Percentiles rank a stretch among this genome's conserved stretches.
Evolutionary conservation across 495 filamentous ascomycete genomes (phyloP).

Genomic region (Usnea hakonensis): DNA sequence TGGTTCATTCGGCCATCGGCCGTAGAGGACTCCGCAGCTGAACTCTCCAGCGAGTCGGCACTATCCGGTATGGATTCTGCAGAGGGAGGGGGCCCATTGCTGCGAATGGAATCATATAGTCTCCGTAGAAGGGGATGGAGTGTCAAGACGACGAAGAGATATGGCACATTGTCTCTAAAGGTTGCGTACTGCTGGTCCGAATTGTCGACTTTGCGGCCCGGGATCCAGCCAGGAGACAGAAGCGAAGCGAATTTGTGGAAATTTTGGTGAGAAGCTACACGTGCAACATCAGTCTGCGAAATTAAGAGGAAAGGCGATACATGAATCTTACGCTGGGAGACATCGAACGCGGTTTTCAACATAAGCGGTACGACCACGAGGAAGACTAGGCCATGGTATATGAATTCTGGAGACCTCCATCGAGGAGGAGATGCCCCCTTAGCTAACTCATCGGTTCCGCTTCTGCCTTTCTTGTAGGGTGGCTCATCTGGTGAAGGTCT

Average conservation of each 20-base stretch:
- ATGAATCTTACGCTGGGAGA: slow-evolving; percentile 72
- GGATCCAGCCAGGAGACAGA: slow-evolving; percentile 83
- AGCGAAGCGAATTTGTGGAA: slow-evolving; percentile 65
- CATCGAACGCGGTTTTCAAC: slow-evolving; percentile 79
- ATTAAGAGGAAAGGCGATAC: background rate
- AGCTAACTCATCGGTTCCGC: slow-evolving; percentile 36
- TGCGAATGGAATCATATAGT: slow-evolving; percentile 48
- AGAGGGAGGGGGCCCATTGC: background rate
- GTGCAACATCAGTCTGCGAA: slow-evolving; percentile 10
- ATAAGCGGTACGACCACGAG: slow-evolving; percentile 66
- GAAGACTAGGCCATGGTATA: slow-evolving; percentile 69
- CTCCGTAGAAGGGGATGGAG: slow-evolving; percentile 72
- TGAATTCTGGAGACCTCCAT: slow-evolving; percentile 87
- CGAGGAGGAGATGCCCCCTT: slow-evolving; percentile 44
- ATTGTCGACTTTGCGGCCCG: slow-evolving; percentile 88
- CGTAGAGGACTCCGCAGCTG: slow-evolving; percentile 18
- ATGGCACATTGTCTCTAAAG: slow-evolving; percentile 81
- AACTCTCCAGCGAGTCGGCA: slow-evolving; percentile 9
- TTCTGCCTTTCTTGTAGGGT: slow-evolving; percentile 37
- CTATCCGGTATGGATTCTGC: slow-evolving; percentile 10
- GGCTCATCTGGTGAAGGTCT: slow-evolving; percentile 8
- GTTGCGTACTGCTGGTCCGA: slow-evolving; percentile 83
- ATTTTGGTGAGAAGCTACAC: slow-evolving; percentile 67
- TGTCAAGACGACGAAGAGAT: slow-evolving; percentile 60
- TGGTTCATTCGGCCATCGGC: slow-evolving; percentile 64